phyloP scores from a whole-genome alignment of 2,329 filamentous ascomycete genomes.

The Fusarium proliferatum region DNA sequence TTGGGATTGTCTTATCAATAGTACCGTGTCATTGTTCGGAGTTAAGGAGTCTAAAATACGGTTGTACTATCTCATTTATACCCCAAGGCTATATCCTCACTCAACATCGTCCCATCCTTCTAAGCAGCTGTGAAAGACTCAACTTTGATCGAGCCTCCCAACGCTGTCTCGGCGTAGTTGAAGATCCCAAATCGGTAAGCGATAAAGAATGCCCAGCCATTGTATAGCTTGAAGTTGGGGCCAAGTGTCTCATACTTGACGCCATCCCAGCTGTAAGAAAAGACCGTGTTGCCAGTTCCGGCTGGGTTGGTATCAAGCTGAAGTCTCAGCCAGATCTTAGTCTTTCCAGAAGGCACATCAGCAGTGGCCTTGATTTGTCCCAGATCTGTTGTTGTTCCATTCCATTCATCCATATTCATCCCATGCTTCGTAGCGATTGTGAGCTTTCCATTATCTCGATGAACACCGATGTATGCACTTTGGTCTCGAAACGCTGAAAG shows the following conservation, averaged over 20 bases:
- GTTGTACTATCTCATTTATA: neutral
- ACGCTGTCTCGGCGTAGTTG: conserved; percentile 58
- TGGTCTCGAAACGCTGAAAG: conserved; percentile 64
- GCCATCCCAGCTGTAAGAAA: conserved; percentile 36
- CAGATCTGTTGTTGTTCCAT: conserved; percentile 26
- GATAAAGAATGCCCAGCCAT: conserved; percentile 59
- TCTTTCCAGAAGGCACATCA: conserved; percentile 30
- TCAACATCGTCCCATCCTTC: neutral
- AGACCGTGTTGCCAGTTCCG: conserved; percentile 34
- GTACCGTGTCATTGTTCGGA: neutral
- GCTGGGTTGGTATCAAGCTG: conserved; percentile 42
- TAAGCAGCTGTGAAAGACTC: conserved; percentile 33
- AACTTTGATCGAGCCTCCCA: conserved; percentile 51
- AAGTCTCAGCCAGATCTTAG: conserved; percentile 39
- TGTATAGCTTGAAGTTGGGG: conserved; percentile 51
- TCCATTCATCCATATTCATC: conserved; percentile 52
- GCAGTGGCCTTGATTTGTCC: conserved; percentile 38
- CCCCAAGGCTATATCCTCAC: neutral
- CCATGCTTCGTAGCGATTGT: conserved; percentile 51
- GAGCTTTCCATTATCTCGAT: conserved; percentile 45
- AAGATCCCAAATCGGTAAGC: conserved; percentile 62
- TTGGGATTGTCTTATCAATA: too few relatives aligned
- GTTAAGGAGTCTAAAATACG: neutral
- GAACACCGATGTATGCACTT: conserved; percentile 64
- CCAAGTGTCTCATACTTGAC: conserved; percentile 44